Conservation (phyloP, 2,329 filamentous ascomycete species). For the Fusarium newnesense region DNA sequence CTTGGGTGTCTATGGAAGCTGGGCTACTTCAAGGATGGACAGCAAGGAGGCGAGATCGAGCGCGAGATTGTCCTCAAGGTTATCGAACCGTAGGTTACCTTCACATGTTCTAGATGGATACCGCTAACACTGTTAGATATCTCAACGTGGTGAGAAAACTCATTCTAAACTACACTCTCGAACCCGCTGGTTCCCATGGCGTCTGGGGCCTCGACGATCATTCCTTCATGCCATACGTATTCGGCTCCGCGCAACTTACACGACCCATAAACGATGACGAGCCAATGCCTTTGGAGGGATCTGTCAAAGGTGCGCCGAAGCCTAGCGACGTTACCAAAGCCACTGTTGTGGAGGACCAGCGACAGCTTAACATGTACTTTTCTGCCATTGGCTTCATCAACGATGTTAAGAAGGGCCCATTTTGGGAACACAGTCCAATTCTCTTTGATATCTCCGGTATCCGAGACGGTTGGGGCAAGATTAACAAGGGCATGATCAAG, state of each 20-base stretch:
- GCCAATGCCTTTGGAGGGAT: constrained; percentile 81
- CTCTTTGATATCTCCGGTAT: constrained; percentile 95
- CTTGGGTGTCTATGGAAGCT: constrained; percentile 92
- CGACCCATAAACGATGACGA: constrained; percentile 74
- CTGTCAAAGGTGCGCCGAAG: constrained; percentile 75
- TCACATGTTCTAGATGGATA: not conserved
- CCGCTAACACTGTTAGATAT: constrained; percentile 65
- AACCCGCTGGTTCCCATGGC: constrained; percentile 94
- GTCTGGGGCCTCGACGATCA: constrained; percentile 99
- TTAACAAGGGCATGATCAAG: constrained; percentile 99
- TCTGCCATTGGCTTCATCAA: constrained; percentile 96
- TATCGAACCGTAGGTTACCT: constrained; percentile 77
- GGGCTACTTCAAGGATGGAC: constrained; percentile 74
- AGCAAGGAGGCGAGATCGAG: constrained; percentile 68
- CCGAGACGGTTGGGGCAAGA: constrained; percentile 95
- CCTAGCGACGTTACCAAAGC: constrained; percentile 75
- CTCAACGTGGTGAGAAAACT: constrained; percentile 82
- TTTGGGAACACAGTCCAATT: constrained; percentile 97
- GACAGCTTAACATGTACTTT: constrained; percentile 86
- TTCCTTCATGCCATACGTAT: constrained; percentile 92
- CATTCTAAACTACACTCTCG: constrained; percentile 90
- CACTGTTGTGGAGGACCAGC: constrained; percentile 71
- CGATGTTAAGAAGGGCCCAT: constrained; percentile 94
- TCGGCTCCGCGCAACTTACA: constrained; percentile 90
- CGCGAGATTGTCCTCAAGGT: constrained; percentile 83